Percentiles rank a stretch among this genome's conserved stretches.
Evolutionary conservation across 768 basidiomycete species (phyloP).

Genomic region (Leccinum truebloodii): DNA sequence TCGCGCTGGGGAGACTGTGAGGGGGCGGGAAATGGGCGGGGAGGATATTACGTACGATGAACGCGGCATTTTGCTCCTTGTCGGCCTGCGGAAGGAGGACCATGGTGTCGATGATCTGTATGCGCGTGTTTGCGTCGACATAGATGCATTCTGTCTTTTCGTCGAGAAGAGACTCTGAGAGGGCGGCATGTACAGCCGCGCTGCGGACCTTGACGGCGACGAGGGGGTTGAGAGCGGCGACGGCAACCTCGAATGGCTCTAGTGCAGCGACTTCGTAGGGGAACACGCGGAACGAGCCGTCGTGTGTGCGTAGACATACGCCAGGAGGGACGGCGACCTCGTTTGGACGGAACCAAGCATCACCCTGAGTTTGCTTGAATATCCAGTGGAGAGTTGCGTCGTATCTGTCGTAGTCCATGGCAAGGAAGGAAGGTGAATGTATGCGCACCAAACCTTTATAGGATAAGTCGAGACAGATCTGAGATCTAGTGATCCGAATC

Average conservation of each 20-base stretch:
- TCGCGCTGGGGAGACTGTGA: slow-evolving; percentile 52
- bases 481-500: slow-evolving; percentile 13
- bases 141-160: slow-evolving; percentile 40
- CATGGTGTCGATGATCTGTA: slow-evolving; percentile 83
- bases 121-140: slow-evolving; percentile 62
- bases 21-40: not conserved
- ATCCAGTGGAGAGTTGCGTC: slow-evolving; percentile 31
- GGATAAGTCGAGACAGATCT: slow-evolving; percentile 7
- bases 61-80: slow-evolving; percentile 50
- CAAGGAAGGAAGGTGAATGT: not conserved
- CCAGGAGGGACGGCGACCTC: slow-evolving; percentile 48
- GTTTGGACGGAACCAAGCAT: slow-evolving; percentile 56
- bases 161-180: slow-evolving; percentile 29
- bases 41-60: slow-evolving; percentile 58
- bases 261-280: slow-evolving; percentile 54
- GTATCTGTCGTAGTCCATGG: slow-evolving; percentile 39
- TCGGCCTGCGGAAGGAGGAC: slow-evolving; percentile 60
- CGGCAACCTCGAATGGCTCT: slow-evolving; percentile 55
- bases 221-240: slow-evolving; percentile 53
- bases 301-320: slow-evolving; percentile 50
- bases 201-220: slow-evolving; percentile 40
- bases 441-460: slow-evolving; percentile 9
- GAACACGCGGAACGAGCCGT: slow-evolving; percentile 53
- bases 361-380: slow-evolving; percentile 41
- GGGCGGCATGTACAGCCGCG: too few species aligned